Conservation (phyloP, 257 asterid genomes). For the Solanum paucissectum region DNA sequence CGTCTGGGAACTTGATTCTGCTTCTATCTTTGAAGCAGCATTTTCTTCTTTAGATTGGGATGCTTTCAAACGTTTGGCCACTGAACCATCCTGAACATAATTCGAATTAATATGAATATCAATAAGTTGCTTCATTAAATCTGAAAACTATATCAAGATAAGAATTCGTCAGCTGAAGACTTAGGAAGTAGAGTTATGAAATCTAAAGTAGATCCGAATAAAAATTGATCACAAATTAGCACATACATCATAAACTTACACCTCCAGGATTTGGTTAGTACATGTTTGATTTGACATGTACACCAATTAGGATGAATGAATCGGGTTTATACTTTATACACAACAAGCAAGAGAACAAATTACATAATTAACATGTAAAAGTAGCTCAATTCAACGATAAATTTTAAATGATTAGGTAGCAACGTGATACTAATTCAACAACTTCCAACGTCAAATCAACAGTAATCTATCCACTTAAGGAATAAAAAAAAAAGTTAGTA, state of each 20-base stretch:
- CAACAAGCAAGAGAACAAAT: not conserved
- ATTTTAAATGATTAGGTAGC: not conserved
- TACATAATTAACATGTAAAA: not conserved
- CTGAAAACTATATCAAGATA: not conserved
- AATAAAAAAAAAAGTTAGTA: not conserved
- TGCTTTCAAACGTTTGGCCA: constrained; percentile 33
- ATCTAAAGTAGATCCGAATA: not conserved
- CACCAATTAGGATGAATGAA: not conserved
- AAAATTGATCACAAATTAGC: not conserved
- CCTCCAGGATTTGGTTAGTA: not conserved
- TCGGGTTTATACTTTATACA: not conserved
- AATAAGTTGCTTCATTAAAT: not conserved
- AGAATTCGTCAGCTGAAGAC: not conserved
- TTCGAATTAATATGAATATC: not conserved
- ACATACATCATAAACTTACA: not conserved
- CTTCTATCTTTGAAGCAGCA: constrained; percentile 35
- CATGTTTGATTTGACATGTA: not conserved
- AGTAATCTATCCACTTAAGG: not conserved
- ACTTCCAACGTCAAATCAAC: not conserved
- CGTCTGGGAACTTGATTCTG: constrained; percentile 44
- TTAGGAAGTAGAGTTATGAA: not conserved
- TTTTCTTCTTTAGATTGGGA: constrained; percentile 25
- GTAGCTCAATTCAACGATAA: not conserved
- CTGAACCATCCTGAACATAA: constrained; percentile 31
- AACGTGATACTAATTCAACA: not conserved